Evolutionary conservation across 1,284 basidiomycete species (phyloP), one percentile per base, ranked within the genome.

Genomic region (Sanghuangporus weigelae): DNA sequence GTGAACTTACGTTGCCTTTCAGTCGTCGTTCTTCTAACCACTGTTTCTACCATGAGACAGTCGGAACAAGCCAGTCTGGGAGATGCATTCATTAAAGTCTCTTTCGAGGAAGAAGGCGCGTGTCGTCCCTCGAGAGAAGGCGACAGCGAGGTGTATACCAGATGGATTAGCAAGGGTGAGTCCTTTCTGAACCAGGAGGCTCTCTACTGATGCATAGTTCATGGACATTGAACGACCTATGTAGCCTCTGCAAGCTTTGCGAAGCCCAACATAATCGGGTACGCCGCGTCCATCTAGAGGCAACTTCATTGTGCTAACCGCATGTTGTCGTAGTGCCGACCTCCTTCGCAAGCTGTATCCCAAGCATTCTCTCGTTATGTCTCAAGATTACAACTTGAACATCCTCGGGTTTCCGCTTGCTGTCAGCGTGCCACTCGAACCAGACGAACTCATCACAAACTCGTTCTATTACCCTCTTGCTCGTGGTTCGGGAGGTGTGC

Each of bases 311-410:
- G 23, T 63, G 36, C 16, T 49, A 40, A n/a, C 8, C 12, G 16
- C 48, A 23, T n/a, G 26, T 26, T 49, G 11, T 53, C 51, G 23
- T 23, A 86, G 86, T n/a, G 77, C 79, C 12, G 75, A 83, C 63
- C 72, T 77, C 31, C 75, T 90, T 51, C 81, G 79, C 51, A 80
- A 79, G 68, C 66, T 86, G 11, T 85, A 90, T 70, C 86, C 89
- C 2, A 78, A 81, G 5, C 79, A 88, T 68, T 84, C 85, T 26
- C 68, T 90, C 35, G 79, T 88, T 4, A 74, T 82, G 64, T 81
- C 85, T 2, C 71, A 74, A 16, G 83, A 85, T 66, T 73, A 66
- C 59, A 71, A 73, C 36, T 69, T 84, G 66, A 76, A 81, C 66
- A 66, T 89, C 50, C 72, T 87, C 8, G 71, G 72, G 10, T 82